These are phyloP conservation scores for Penicillium flavigenum DNA, from an alignment of 495 filamentous ascomycete species.

Conservation along the genomic window DNA sequence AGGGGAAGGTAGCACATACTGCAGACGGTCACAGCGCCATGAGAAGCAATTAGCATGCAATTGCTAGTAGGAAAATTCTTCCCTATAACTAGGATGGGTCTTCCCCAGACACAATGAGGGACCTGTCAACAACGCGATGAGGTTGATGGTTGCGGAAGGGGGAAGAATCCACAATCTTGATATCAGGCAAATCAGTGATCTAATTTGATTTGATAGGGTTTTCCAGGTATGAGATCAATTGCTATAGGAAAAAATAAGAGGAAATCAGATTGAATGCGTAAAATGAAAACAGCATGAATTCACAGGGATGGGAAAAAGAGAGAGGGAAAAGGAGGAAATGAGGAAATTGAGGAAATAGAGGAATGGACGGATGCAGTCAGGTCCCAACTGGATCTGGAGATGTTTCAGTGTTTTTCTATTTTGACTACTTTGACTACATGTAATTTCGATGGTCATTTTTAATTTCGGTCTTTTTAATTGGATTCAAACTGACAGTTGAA, in stretches of 20 bases:
- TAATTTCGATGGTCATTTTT: neutral
- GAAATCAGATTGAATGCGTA: slow-evolving; percentile 8
- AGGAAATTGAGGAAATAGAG: slow-evolving; percentile 12
- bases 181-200: slow-evolving; percentile 14
- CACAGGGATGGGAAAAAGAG: neutral
- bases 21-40: slow-evolving; percentile 37
- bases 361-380: slow-evolving; percentile 29
- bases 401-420: slow-evolving; percentile 22
- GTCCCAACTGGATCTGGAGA: slow-evolving; percentile 8
- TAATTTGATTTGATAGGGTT: slow-evolving; percentile 11
- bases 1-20: slow-evolving; percentile 38
- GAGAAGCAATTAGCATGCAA: slow-evolving; percentile 28
- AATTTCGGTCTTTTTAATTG: neutral
- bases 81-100: slow-evolving; percentile 11
- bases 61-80: slow-evolving; percentile 8
- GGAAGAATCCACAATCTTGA: neutral
- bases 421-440: neutral
- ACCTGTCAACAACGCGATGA: slow-evolving; percentile 29
- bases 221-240: neutral
- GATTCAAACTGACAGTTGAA: too few relatives aligned
- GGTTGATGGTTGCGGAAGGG: slow-evolving; percentile 9
- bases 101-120: neutral
- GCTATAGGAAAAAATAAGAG: neutral
- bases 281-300: slow-evolving; percentile 14
- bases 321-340: neutral